Base-by-base conservation (phyloP, 2,329 filamentous ascomycete species). In the Colletotrichum kahawae region DNA sequence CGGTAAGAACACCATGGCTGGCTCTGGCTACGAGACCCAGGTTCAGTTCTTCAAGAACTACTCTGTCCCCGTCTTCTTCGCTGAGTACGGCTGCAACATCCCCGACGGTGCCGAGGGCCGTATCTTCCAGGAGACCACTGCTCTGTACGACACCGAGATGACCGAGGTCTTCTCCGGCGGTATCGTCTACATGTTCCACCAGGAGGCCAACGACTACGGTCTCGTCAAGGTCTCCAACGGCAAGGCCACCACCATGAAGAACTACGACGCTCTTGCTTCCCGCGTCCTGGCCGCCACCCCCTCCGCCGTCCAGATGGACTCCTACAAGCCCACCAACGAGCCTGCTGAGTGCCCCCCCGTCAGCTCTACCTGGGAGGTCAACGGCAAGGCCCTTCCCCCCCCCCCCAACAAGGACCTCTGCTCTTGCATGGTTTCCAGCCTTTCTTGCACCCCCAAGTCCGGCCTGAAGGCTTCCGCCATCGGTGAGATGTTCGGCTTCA, bases 141-240 rank as follows among this genome's bases (percentile, higher is more conserved):
- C 94, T 69, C 92, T 99, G 12, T 99, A 94, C 86, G 92, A 93
- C 68, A 83, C 89, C 75, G 83, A 95, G 76, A 99, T 99, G 97
- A 94, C 92, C 33, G 85, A 86, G 12, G 95, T 98, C 82, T 97
- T 97, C 92, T 97, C 95, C 71, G 97, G 97, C 80, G 97, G 96
- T 86, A 98, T 99, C 79, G 95, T 98, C 83, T 99, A 98, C 91
- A 98, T 98, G 95, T 99, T 97, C 89, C 96, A 95, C 88, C 90
- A 98, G 88, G 96, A 98, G 85, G 87, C 82, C 67, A 98, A 98
- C 88, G 88, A 98, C 83, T 99, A 95, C 82, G 97, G 94, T 85
- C 90, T 98, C 59, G 93, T 96, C 76, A 85, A 89, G 74, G 83
- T 95, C 76, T 77, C 36, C 77, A 82, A 90, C 80, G 86, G 87